Evolutionary conservation across 345 rosid species (phyloP), one percentile per base, ranked within the genome.

Genomic region (Pistacia vera): DNA sequence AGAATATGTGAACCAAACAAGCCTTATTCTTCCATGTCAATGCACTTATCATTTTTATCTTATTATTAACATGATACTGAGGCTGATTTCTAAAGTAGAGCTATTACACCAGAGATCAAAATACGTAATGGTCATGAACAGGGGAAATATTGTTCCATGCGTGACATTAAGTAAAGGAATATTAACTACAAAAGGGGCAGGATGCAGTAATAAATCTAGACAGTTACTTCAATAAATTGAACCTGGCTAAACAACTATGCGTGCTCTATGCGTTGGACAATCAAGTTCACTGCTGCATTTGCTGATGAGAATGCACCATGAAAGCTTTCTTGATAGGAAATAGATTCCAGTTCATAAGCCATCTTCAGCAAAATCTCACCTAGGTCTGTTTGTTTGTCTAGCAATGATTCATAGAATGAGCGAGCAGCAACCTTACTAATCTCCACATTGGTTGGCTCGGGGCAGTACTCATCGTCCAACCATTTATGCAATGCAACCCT

Each of bases 401-500:
- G 51, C 85, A 93, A 78, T 18, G 94, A 93, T 57, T 64, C 46
- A 75, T 87, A 82, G 75, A 79, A 86, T 0, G 95, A 86, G 48
- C 57, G 73, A 0, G 97, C 92, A 69, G 97, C 97, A 72, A 93
- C 92, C 64, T 87, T 38, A 75, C 95, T 93, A 82, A 95, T 91
- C 77, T 88, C 87, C 8, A 87, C 87, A 79, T 93, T 95, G n/a
- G 95, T 95, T 72, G 89, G 88, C 87, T 93, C 98, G 12, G 97
- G 98, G 75, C 97, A 94, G 82, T 91, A 94, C 80, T 94, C 98
- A 79, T 92, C 98, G 72, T 94, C 97, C 72, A 94, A 80, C 98
- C 97, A 95, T 80, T 91, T 93, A 68, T 90, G 98, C 49, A 93
- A 81, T 1, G 93, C 80, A 64, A 89, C 85, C 81, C 90, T 87